These are phyloP conservation scores for Trametes hirsuta DNA, from an alignment of 1,284 basidiomycete genomes.

Conservation along the genomic window DNA sequence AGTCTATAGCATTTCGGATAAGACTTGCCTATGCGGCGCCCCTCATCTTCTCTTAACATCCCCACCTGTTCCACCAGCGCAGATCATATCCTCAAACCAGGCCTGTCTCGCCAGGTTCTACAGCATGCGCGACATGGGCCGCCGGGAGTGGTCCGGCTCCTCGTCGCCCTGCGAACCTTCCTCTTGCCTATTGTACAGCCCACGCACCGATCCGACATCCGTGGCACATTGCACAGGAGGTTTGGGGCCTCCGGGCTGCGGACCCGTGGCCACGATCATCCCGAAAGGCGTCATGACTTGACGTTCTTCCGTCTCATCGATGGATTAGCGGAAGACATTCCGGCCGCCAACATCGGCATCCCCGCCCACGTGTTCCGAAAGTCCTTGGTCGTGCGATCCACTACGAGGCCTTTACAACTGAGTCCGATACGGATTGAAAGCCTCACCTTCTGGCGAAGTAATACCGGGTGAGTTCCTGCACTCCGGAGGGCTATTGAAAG, in stretches of 20 bases:
- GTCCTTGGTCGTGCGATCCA: neutral
- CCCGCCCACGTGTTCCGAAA: neutral
- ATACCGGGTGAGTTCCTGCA: slow-evolving; percentile 16
- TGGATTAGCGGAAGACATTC: slow-evolving; percentile 17
- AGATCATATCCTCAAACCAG: neutral
- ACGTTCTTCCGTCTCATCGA: slow-evolving; percentile 14
- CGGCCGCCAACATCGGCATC: slow-evolving; percentile 7
- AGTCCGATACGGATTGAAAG: slow-evolving; percentile 1
- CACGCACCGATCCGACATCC: slow-evolving; percentile 19
- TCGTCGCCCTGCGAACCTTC: neutral
- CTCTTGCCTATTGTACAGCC: neutral
- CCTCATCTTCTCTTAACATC: neutral
- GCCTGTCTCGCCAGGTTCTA: neutral
- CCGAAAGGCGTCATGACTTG: slow-evolving; percentile 9
- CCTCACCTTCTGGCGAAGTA: slow-evolving; percentile 8
- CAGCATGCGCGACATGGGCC: neutral
- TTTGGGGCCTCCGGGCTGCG: slow-evolving; percentile 1
- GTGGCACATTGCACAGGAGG: neutral
- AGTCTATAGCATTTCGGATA: slow-evolving; percentile 5
- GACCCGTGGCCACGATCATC: slow-evolving; percentile 18
- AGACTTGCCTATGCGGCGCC: neutral
- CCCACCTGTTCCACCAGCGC: neutral
- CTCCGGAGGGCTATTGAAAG: slow-evolving; percentile 1
- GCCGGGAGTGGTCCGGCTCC: neutral
- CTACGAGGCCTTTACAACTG: neutral